A percentile compares a stretch with the other conserved stretches of the same genome.
Conservation (phyloP, 805 yeast genomes). For the Pichia sporocuriosa region DNA sequence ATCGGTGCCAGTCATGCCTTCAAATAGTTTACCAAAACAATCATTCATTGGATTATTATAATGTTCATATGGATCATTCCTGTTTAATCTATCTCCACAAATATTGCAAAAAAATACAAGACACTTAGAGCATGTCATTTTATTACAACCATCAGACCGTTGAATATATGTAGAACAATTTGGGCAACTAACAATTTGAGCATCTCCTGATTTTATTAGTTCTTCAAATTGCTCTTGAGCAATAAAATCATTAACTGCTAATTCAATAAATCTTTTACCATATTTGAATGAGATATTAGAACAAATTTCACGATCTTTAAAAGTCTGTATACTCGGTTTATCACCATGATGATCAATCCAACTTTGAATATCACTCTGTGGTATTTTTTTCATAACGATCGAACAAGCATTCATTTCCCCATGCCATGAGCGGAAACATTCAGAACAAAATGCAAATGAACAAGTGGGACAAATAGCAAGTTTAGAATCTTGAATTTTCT, state of each 20-base stretch:
- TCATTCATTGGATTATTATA: conserved; percentile 34
- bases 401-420: conserved; percentile 43
- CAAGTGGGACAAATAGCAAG: conserved; percentile 46
- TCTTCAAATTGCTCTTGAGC: conserved; percentile 43
- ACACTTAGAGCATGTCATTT: conserved; percentile 51
- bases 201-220: conserved; percentile 35
- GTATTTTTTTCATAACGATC: conserved; percentile 28
- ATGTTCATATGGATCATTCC: conserved; percentile 46
- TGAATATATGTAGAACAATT: conserved; percentile 43
- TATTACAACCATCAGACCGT: conserved; percentile 58
- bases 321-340: not conserved
- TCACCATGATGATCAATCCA: conserved; percentile 28
- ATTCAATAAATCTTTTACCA: conserved; percentile 37
- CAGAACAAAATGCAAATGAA: conserved; percentile 46
- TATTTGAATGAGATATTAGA: conserved; percentile 29
- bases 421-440: conserved; percentile 57
- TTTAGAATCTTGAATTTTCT: conserved; percentile 39
- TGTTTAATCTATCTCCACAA: conserved; percentile 39
- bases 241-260: conserved; percentile 38
- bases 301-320: conserved; percentile 29
- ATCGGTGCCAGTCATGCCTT: conserved; percentile 38
- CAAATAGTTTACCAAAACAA: conserved; percentile 47
- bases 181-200: conserved; percentile 46
- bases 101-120: conserved; percentile 44
- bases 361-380: conserved; percentile 32